These are phyloP conservation scores for Punctularia strigosozonata DNA, from an alignment of 768 basidiomycete species.

Conservation along the genomic window DNA sequence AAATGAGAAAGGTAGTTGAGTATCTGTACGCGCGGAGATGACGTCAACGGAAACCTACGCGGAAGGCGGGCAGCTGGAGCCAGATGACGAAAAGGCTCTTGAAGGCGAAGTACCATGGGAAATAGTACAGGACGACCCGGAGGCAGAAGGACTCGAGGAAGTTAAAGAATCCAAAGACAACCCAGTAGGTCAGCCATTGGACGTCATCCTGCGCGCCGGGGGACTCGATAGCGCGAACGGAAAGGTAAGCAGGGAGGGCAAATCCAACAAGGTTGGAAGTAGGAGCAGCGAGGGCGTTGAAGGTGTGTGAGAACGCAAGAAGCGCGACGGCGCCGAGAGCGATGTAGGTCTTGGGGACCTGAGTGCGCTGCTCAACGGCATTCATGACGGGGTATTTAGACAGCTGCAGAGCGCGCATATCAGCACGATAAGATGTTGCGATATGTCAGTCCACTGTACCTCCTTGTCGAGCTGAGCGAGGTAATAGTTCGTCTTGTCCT, in stretches of 20 bases:
- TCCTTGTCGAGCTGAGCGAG: slow-evolving; percentile 92
- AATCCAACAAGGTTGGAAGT: slow-evolving; percentile 93
- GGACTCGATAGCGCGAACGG: slow-evolving; percentile 86
- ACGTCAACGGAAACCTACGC: slow-evolving; percentile 39
- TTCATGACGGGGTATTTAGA: slow-evolving; percentile 80
- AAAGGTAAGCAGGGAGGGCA: slow-evolving; percentile 90
- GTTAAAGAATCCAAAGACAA: slow-evolving; percentile 89
- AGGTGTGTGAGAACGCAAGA: slow-evolving; percentile 61
- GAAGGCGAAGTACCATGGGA: slow-evolving; percentile 91
- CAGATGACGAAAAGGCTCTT: slow-evolving; percentile 88
- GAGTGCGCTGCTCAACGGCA: slow-evolving; percentile 80
- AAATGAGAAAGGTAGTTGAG: slow-evolving; percentile 7
- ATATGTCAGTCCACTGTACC: too few species aligned
- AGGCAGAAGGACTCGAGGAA: slow-evolving; percentile 83
- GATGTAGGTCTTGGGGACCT: slow-evolving; percentile 86
- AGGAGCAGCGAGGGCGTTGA: slow-evolving; percentile 88
- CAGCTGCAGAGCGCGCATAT: slow-evolving; percentile 30
- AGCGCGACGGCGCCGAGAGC: slow-evolving; percentile 63
- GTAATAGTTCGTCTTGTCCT: slow-evolving; percentile 75
- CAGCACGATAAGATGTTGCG: background rate
- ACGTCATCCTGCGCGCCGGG: slow-evolving; percentile 77
- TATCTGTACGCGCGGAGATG: slow-evolving; percentile 8
- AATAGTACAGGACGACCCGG: slow-evolving; percentile 77
- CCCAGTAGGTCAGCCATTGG: slow-evolving; percentile 98
- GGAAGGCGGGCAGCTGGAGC: slow-evolving; percentile 80